Percentiles rank a stretch among this genome's conserved stretches.
Conservation (phyloP, 192 early-diverging fungal species). For the Backusella luteola region DNA sequence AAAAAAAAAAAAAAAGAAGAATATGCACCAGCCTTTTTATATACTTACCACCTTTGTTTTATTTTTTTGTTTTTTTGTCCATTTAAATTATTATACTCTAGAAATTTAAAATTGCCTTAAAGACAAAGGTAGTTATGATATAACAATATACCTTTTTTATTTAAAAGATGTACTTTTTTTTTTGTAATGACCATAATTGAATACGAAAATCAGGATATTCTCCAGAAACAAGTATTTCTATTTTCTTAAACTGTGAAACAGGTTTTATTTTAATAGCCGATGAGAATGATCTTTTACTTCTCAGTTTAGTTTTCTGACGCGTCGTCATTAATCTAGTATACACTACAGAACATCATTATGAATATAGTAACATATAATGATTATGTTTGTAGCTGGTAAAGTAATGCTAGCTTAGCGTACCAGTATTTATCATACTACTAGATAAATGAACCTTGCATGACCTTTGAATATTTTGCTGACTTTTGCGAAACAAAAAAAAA, state of each 20-base stretch:
- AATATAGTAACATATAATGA: neutral
- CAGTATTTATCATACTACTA: neutral
- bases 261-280: slow-evolving; percentile 4
- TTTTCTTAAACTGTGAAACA: neutral
- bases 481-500: neutral
- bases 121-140: too few species aligned
- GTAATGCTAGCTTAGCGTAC: neutral
- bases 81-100: too few species aligned
- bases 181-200: neutral
- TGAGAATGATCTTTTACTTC: neutral
- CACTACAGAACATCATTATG: neutral
- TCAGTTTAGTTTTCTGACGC: neutral
- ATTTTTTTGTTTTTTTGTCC: too few species aligned
- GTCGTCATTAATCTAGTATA: neutral
- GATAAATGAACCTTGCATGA: neutral
- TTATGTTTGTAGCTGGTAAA: neutral
- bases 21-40: too few species aligned
- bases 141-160: too few species aligned
- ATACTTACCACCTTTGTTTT: too few species aligned
- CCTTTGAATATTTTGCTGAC: neutral
- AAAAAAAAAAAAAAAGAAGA: neutral
- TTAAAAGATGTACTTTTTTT: too few species aligned
- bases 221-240: neutral
- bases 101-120: too few species aligned
- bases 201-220: neutral